Evolutionary conservation across 2,329 filamentous ascomycete genomes (phyloP), one percentile per base, ranked within the genome.

Genomic region (Sporothrix pallida): DNA sequence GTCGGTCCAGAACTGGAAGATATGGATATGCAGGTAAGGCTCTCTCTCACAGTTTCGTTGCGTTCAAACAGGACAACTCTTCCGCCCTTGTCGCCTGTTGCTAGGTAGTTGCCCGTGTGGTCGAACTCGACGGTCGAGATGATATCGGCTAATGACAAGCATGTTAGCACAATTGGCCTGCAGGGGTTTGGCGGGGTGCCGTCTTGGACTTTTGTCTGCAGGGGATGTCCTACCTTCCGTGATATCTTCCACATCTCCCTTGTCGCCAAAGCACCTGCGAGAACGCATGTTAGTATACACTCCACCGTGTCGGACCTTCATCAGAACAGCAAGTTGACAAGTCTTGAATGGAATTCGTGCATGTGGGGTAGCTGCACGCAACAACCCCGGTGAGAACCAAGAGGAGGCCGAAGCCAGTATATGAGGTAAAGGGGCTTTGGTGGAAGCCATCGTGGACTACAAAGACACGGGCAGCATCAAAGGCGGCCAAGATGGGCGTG

Each of bases 241-340:
- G 83, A 98, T 98, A 83, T 98, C 95, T 84, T 98, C 96, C 78
- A 99, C 95, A 86, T 99, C 96, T 79, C 96, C 96, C 86, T 99
- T 99, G 86, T 99, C 96, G 84, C 96, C 96, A 85, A 99, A 99
- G 87, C 96, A 98, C 87, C 95, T 98, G 80, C 73, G 8, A 75
- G 74, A 48, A 75, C 76, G 15, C 10, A 76, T 78, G 76, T 80
- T 77, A 81, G 76, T 71, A 37, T 37, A 37, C 7, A 7, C 31
- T 37, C 31, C 31, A 37, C 31, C 31, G 4, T 37, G 31, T 37
- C 31, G 31, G 7, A 37, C 31, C 31, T 37, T 37, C 31, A 37
- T 37, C 31, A 37, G 31, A 37, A 37, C 31, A 37, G 31, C 31
- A 37, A 37, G 7, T 37, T 5, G 42, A 65, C n/a, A 65, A 20